Evolutionary conservation across 2,329 filamentous ascomycete genomes (phyloP), one percentile per base, ranked within the genome.

Genomic region (Beauveria sp.): DNA sequence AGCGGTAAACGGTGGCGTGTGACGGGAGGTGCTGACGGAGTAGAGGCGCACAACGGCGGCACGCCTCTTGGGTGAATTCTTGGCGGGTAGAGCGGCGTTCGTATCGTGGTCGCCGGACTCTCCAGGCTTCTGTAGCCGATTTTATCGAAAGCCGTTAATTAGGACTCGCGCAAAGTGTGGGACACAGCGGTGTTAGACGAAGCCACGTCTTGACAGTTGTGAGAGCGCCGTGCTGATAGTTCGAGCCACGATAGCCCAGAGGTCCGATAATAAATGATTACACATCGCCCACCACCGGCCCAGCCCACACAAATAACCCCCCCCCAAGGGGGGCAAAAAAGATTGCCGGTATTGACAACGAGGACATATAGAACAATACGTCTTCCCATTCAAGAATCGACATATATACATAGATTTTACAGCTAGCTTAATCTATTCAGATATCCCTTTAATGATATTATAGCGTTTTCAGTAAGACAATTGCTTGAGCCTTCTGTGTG

Each of bases 221-320:
- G 50, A 26, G 22, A 37, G 22, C 37, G 34, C 46, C 8, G 55
- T 24, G 41, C n/a, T 51, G 34, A 47, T 9, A 58, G 12, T n/a
- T 40, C 14, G 46, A 58, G 55, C 34, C 46, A 51, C 55, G 22
- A 51, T 22, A 43, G 24, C 14, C 37, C 28, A 8, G 22, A 28
- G 34, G 55, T 51, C 55, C 55, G 44, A 18, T 55, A 58, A n/a
- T 51, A 41, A 41, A 51, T 51, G 55, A 59, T 59, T 59, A 59
- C 56, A 44, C 37, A 52, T 44, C 18, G 47, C 37, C 34, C 55
- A 37, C 46, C 41, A 40, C 51, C 22, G 26, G 12, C 10, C 12
- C 20, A 40, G n/a, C 34, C 34, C 34, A 53, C 54, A 28, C 37
- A 46, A 26, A 43, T 41, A 55, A 55, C 30, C 37, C n/a, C 18